Percentiles rank a stretch among this genome's conserved stretches.
Evolutionary conservation across 306 rosid species (phyloP).

Genomic region (Castanea crenata): DNA sequence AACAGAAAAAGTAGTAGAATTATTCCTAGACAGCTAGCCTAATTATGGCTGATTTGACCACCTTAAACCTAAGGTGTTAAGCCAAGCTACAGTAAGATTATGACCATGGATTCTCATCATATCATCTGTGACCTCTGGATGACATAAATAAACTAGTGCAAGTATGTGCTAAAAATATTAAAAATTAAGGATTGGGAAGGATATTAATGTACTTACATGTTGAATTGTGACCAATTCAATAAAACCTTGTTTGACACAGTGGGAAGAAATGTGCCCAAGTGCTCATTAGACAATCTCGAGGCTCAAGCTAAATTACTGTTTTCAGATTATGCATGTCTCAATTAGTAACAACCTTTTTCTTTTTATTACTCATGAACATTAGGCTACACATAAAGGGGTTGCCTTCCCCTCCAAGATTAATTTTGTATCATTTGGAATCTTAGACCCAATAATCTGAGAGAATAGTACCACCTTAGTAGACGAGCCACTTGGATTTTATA

Average conservation of each 20-base stretch:
- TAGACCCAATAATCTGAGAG: no score
- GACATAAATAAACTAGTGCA: not conserved
- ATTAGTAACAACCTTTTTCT: no score
- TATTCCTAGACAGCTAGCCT: constrained; percentile 46
- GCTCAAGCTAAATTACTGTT: not conserved
- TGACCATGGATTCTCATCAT: constrained; percentile 27
- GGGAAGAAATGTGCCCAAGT: not conserved
- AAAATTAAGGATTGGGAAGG: not conserved
- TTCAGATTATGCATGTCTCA: not conserved
- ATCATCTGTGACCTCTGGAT: constrained; percentile 8
- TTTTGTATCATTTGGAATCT: no score
- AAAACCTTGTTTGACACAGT: not conserved
- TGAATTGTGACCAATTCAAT: not conserved
- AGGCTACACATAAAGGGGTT: no score
- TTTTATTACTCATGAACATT: no score
- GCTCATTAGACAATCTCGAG: not conserved
- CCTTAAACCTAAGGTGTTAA: constrained; percentile 34
- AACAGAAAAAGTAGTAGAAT: constrained; percentile 21
- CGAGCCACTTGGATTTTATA: no score
- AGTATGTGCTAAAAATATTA: not conserved
- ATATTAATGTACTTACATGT: not conserved
- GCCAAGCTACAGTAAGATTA: constrained; percentile 11
- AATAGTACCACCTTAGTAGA: no score
- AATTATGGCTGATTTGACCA: constrained; percentile 49
- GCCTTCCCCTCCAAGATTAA: no score